Percentiles rank a stretch among this genome's conserved stretches.
Evolutionary conservation across 176 grass and related monocot species (phyloP).

Genomic region (Typha latifolia): DNA sequence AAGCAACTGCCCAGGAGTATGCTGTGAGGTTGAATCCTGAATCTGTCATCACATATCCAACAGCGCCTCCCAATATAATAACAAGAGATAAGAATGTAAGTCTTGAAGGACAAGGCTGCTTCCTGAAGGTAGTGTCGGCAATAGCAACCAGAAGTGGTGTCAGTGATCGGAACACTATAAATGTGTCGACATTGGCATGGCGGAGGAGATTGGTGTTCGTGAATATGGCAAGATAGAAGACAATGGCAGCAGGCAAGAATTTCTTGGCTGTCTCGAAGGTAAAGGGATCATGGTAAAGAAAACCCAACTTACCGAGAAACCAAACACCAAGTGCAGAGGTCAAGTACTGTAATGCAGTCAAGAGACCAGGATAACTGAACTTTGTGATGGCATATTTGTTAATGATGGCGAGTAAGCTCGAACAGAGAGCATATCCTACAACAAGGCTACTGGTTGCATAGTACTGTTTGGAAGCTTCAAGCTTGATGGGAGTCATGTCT

Average conservation of each 20-base stretch:
- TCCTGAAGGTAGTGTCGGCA: constrained; percentile 65
- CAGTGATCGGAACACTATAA: constrained; percentile 77
- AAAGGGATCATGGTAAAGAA: constrained; percentile 62
- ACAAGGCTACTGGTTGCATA: constrained; percentile 65
- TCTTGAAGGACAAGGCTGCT: constrained; percentile 66
- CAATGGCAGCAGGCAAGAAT: constrained; percentile 51
- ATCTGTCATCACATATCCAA: constrained; percentile 77
- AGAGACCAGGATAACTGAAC: constrained; percentile 69
- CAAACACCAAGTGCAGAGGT: constrained; percentile 63
- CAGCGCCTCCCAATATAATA: constrained; percentile 58
- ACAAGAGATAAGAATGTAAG: constrained; percentile 78
- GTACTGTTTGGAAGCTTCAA: constrained; percentile 34
- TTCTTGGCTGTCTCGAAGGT: constrained; percentile 70
- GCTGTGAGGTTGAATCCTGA: constrained; percentile 65
- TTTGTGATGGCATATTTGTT: constrained; percentile 86
- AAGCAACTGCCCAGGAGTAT: constrained; percentile 73
- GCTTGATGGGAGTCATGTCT: constrained; percentile 23
- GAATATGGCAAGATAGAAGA: constrained; percentile 93
- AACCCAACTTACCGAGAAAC: constrained; percentile 58
- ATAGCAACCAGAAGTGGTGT: constrained; percentile 77
- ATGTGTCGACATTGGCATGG: constrained; percentile 83
- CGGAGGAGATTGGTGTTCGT: constrained; percentile 77
- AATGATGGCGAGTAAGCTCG: constrained; percentile 76
- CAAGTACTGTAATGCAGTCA: constrained; percentile 60
- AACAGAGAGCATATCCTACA: constrained; percentile 73